Conservation (phyloP, 2,329 filamentous ascomycete genomes). For the Fusarium sp. region DNA sequence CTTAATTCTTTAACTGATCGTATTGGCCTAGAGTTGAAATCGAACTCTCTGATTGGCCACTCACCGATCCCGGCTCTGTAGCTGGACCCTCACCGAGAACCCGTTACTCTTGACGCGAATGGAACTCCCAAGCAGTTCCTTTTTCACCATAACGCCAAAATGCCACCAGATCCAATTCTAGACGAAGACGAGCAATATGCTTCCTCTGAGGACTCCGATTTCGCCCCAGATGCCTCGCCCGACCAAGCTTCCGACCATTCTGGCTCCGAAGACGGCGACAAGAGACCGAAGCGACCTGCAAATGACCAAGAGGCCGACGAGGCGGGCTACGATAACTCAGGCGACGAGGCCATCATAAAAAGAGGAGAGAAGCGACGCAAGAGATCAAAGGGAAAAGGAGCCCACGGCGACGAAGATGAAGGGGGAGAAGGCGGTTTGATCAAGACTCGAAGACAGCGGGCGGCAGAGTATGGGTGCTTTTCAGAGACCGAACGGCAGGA, state of each 20-base stretch:
- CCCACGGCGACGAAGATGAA: slow-evolving; percentile 62
- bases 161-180: slow-evolving; percentile 57
- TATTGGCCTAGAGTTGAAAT: neutral
- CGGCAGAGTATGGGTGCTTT: slow-evolving; percentile 65
- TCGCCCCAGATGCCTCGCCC: slow-evolving; percentile 69
- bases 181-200: slow-evolving; percentile 71
- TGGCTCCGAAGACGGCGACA: slow-evolving; percentile 60
- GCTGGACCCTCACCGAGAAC: slow-evolving; percentile 14
- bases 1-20: neutral
- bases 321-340: slow-evolving; percentile 73
- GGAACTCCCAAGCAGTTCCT: neutral
- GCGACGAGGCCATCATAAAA: slow-evolving; percentile 77
- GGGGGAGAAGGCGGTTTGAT: slow-evolving; percentile 72
- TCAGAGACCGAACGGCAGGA: neutral
- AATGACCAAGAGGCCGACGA: slow-evolving; percentile 52
- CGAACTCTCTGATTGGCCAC: slow-evolving; percentile 30
- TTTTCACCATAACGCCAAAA: slow-evolving; percentile 44
- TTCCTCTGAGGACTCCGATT: slow-evolving; percentile 81
- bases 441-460: slow-evolving; percentile 79
- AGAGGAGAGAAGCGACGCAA: slow-evolving; percentile 68
- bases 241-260: slow-evolving; percentile 63
- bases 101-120: slow-evolving; percentile 9
- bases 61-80: slow-evolving; percentile 17
- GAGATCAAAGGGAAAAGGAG: slow-evolving; percentile 55
- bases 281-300: slow-evolving; percentile 40